A percentile compares a stretch with the other conserved stretches of the same genome.
Conservation (phyloP, 768 basidiomycete species). For the Lentinula detonsa region DNA sequence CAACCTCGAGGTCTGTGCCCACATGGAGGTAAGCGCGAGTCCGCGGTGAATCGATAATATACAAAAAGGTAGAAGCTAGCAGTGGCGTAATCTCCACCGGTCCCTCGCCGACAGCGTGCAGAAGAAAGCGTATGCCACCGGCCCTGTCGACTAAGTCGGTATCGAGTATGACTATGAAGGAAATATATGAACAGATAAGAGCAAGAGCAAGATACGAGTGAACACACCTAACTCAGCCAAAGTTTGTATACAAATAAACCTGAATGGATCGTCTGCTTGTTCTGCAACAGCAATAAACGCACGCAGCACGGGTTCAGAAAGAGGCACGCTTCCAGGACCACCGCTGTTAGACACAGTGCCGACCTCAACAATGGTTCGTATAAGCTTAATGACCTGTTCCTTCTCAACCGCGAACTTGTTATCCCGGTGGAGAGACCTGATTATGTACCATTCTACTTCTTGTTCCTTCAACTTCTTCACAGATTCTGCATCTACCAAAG, state of each 20-base stretch:
- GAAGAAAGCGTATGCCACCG: conserved; percentile 79
- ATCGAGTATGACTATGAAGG: conserved; percentile 72
- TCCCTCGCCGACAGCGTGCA: conserved; percentile 87
- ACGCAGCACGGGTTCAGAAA: conserved; percentile 76
- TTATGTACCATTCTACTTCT: conserved; percentile 83
- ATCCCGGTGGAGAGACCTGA: conserved; percentile 87
- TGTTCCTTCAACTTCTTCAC: conserved; percentile 58
- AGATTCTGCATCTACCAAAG: conserved; percentile 66
- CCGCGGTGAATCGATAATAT: conserved; percentile 79
- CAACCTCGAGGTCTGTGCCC: conserved; percentile 86
- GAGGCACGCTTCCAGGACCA: conserved; percentile 43
- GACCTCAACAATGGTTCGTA: conserved; percentile 76
- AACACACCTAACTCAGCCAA: conserved; percentile 82
- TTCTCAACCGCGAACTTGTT: conserved; percentile 79
- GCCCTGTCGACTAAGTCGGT: conserved; percentile 74
- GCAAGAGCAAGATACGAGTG: background rate
- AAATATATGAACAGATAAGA: background rate
- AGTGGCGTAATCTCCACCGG: conserved; percentile 76
- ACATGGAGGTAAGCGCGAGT: conserved; percentile 73
- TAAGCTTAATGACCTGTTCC: conserved; percentile 88
- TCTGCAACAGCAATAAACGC: conserved; percentile 93
- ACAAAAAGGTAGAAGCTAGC: conserved; percentile 74
- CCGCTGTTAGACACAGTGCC: conserved; percentile 52
- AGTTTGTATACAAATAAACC: conserved; percentile 77
- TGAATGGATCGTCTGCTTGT: conserved; percentile 85